These are phyloP conservation scores for Xerocomellus dryophilus DNA, from an alignment of 768 basidiomycete species.

Conservation along the genomic window DNA sequence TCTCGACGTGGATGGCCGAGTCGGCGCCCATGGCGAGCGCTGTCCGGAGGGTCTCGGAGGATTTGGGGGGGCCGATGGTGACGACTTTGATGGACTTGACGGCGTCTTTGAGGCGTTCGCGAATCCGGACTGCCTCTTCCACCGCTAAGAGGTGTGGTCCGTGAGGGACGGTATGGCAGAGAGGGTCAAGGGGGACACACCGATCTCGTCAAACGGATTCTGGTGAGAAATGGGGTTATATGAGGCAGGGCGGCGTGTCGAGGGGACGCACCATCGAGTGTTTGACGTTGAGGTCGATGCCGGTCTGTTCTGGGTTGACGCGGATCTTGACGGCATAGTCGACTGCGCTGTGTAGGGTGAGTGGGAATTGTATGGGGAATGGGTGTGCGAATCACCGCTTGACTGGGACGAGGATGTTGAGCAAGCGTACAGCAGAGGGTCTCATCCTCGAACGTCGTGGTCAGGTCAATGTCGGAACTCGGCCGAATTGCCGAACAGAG, in stretches of 20 bases:
- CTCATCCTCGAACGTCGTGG: conserved; percentile 51
- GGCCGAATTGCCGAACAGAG: conserved; percentile 5
- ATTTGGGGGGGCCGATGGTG: conserved; percentile 91
- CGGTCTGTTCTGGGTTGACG: conserved; percentile 91
- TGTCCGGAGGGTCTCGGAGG: conserved; percentile 86
- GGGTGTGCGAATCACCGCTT: conserved; percentile 57
- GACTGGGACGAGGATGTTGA: conserved; percentile 92
- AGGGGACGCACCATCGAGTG: conserved; percentile 84
- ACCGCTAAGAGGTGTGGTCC: conserved; percentile 54
- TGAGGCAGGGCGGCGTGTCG: neutral
- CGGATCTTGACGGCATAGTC: conserved; percentile 99
- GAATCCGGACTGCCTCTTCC: conserved; percentile 95
- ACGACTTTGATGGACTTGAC: conserved; percentile 88
- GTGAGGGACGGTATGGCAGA: neutral
- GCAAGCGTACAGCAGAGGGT: conserved; percentile 63
- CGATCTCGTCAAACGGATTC: conserved; percentile 99
- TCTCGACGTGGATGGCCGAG: conserved; percentile 85
- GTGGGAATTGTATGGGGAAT: neutral
- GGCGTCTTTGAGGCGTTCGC: conserved; percentile 72
- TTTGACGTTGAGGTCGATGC: conserved; percentile 95
- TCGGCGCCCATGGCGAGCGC: conserved; percentile 99
- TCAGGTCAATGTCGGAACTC: conserved; percentile 15
- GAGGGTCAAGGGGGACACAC: conserved; percentile 38
- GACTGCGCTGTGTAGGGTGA: conserved; percentile 58
- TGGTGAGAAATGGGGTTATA: conserved; percentile 36